These are phyloP conservation scores for Pseudogymnoascus sp. DNA, from an alignment of 2,329 filamentous ascomycete species.

Conservation along the genomic window DNA sequence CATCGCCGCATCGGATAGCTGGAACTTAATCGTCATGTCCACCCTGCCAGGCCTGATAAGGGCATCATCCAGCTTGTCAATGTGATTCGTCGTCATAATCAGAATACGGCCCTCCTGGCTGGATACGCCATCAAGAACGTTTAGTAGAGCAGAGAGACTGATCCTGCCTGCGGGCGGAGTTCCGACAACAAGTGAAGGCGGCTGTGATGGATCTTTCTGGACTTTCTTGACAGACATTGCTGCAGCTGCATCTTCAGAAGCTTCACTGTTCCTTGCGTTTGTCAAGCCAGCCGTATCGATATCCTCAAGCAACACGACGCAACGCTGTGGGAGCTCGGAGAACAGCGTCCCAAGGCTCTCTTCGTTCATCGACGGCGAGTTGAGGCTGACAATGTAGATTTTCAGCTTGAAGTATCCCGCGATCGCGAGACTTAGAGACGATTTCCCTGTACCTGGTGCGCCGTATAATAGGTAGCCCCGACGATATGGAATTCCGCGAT, in stretches of 20 bases:
- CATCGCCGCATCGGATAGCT: constrained; percentile 23
- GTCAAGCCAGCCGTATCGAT: constrained; percentile 68
- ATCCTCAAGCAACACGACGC: constrained; percentile 69
- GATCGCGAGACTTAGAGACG: constrained; percentile 61
- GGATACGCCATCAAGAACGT: constrained; percentile 62
- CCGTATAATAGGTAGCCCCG: constrained; percentile 78
- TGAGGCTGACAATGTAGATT: constrained; percentile 66
- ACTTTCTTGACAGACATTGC: constrained; percentile 17
- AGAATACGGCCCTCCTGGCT: constrained; percentile 60
- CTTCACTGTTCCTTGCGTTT: constrained; percentile 42
- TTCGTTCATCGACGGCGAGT: constrained; percentile 54
- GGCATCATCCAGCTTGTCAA: constrained; percentile 53
- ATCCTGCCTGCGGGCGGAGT: constrained; percentile 25
- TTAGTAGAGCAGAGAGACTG: constrained; percentile 58
- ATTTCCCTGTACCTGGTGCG: constrained; percentile 74
- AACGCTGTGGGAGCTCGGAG: constrained; percentile 58
- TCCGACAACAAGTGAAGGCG: not conserved
- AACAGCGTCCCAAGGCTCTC: constrained; percentile 60
- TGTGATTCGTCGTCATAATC: constrained; percentile 65
- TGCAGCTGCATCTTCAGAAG: constrained; percentile 13
- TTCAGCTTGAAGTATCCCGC: constrained; percentile 63
- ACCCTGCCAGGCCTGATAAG: constrained; percentile 56
- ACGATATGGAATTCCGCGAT: constrained; percentile 77
- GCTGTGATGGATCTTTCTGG: constrained; percentile 19
- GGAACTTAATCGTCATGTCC: constrained; percentile 53